Evolutionary conservation across 2,329 filamentous ascomycete genomes (phyloP), one percentile per base, ranked within the genome.

Genomic region (Botrytis deweyae): DNA sequence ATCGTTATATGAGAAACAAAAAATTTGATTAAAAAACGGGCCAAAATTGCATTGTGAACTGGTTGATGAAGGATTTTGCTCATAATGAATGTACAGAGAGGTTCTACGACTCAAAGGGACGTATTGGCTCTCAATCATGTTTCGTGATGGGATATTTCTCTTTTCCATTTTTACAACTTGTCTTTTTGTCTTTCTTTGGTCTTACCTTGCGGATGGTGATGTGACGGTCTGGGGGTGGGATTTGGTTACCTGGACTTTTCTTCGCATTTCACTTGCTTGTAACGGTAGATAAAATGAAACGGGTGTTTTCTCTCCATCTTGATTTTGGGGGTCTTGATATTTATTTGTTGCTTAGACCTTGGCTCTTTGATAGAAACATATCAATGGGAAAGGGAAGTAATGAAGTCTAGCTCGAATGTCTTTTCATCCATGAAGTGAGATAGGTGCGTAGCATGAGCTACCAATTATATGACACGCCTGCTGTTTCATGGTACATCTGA

Each of bases 271-370:
- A 73, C 67, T 74, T 59, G 72, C 76, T 76, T 77, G 76, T 75
- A 74, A 75, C 72, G 74, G 73, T 76, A 77, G 75, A 77, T 73
- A 52, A 69, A 74, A 74, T 70, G n/a, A 38, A 58, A 58, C 22
- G 36, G 64, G 40, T 3, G 22, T 33, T 44, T 64, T 68, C 22
- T 33, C 22, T 55, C 36, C 33, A 22, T 61, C 12, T 58, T 61
- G 10, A 14, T 61, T 22, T 42, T 49, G 18, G 18, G 14, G 16
- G 14, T 44, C n/a, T 59, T 61, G 18, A 59, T 61, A 6, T 44
- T n/a, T 44, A n/a, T 55, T 14, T 49, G 14, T 67, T n/a, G 3
- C 4, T n/a, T n/a, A 6, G 14, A 62, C 12, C 59, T 25, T 40
- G 22, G 12, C 20, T 44, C n/a, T 16, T 69, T 55, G 16, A 25